A percentile compares a stretch with the other conserved stretches of the same genome.
phyloP scores from a whole-genome alignment of 2,329 filamentous ascomycete species.

The Diaporthe batatas region DNA sequence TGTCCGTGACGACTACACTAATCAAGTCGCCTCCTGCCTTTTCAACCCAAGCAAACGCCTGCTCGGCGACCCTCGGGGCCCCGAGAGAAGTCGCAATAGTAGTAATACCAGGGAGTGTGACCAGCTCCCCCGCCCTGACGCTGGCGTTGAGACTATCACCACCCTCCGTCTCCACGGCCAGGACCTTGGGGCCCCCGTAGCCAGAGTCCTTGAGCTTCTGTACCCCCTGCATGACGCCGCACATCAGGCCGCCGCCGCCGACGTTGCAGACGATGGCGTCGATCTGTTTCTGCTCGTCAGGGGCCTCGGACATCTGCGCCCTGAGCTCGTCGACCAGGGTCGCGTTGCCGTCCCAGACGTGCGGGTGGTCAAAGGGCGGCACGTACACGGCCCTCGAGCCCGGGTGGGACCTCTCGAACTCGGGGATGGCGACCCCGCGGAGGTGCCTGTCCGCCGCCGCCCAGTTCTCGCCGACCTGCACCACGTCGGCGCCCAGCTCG shows the following conservation, averaged over 20 bases:
- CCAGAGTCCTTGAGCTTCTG: conserved; percentile 53
- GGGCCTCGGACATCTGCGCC: conserved; percentile 49
- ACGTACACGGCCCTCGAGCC: conserved; percentile 68
- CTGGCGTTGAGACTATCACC: conserved; percentile 74
- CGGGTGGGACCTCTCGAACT: conserved; percentile 58
- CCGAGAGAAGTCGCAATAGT: conserved; percentile 80
- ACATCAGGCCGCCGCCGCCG: conserved; percentile 78
- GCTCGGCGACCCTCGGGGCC: conserved; percentile 72
- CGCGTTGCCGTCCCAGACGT: conserved; percentile 75
- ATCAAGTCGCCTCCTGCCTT: conserved; percentile 57
- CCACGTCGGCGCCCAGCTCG: conserved; percentile 74
- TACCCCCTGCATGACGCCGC: conserved; percentile 75
- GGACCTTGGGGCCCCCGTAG: conserved; percentile 57
- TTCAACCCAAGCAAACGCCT: conserved; percentile 70
- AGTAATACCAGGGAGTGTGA: conserved; percentile 77
- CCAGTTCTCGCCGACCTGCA: conserved; percentile 76
- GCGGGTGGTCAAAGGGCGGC: conserved; percentile 75
- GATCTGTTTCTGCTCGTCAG: conserved; percentile 52
- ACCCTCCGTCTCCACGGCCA: conserved; percentile 81
- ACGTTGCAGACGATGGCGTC: conserved; percentile 78
- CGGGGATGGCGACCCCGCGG: conserved; percentile 53
- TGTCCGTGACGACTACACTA: conserved; percentile 77
- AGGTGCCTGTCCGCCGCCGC: conserved; percentile 77
- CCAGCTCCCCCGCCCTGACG: conserved; percentile 64
- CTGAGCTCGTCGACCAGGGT: conserved; percentile 65